Evolutionary conservation across 495 filamentous ascomycete species (phyloP).

Genomic region (Penicillium simplicissimum): DNA sequence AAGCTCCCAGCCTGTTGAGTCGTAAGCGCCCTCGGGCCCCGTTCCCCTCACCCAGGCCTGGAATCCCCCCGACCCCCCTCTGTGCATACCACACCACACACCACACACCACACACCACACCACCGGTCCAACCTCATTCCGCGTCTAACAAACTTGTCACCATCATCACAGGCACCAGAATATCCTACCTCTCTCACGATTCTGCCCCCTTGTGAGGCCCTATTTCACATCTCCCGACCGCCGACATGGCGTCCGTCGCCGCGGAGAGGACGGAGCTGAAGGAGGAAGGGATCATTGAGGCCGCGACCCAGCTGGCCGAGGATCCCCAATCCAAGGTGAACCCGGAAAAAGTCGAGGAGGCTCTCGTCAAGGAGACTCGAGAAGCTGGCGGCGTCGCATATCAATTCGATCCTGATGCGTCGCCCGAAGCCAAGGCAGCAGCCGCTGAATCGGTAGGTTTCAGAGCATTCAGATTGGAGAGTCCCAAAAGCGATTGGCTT

Average conservation of each 20-base stretch:
- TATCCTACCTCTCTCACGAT: not conserved
- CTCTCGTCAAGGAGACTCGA: constrained; percentile 71
- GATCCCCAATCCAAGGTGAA: constrained; percentile 68
- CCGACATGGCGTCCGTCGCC: constrained; percentile 42
- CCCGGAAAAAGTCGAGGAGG: constrained; percentile 68
- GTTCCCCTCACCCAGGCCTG: not conserved
- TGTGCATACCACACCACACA: not conserved
- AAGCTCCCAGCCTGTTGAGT: not conserved
- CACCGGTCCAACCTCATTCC: not conserved
- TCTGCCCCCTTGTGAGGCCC: not conserved
- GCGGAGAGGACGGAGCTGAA: constrained; percentile 63
- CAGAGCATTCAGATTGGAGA: not conserved
- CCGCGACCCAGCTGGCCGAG: constrained; percentile 52
- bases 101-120: too few species aligned
- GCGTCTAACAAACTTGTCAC: not conserved
- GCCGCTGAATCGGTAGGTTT: constrained; percentile 72
- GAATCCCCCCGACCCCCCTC: not conserved
- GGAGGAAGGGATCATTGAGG: constrained; percentile 72
- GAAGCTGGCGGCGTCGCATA: constrained; percentile 76
- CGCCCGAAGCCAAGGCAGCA: constrained; percentile 78
- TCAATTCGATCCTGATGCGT: constrained; percentile 85
- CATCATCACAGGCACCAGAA: not conserved
- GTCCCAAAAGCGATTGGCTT: not conserved
- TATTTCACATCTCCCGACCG: constrained; percentile 10
- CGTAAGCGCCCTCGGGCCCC: not conserved